Evolutionary conservation across 768 basidiomycete genomes (phyloP).

Genomic region (Lanmaoa pseudosensibilis): DNA sequence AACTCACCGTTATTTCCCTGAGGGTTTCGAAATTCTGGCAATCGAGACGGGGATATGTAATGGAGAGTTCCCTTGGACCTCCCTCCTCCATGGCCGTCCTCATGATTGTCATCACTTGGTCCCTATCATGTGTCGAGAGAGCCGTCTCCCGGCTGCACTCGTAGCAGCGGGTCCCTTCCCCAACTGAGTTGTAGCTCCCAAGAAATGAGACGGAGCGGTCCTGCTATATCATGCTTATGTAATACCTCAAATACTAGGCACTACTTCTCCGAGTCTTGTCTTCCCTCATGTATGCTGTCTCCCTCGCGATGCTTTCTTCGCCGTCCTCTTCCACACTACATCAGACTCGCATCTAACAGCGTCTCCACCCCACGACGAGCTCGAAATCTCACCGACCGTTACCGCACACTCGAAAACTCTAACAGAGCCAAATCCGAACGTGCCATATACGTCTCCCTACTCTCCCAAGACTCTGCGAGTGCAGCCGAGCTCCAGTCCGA

Average conservation of each 20-base stretch:
- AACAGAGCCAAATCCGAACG: constrained; percentile 45
- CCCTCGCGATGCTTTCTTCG: constrained; percentile 3
- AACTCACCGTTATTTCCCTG: too few species aligned
- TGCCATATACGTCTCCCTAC: constrained; percentile 30
- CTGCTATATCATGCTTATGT: background rate
- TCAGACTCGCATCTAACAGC: constrained; percentile 9
- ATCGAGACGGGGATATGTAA: too few species aligned
- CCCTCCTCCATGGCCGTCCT: too few species aligned
- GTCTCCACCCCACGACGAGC: constrained; percentile 37
- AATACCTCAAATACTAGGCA: too few species aligned
- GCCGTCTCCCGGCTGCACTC: too few species aligned
- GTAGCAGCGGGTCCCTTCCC: too few species aligned
- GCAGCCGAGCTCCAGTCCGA: background rate
- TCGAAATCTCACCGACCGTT: constrained; percentile 60
- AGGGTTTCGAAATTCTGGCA: too few species aligned
- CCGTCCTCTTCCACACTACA: background rate
- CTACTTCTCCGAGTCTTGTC: background rate
- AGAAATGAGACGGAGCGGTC: too few species aligned
- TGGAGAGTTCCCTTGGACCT: too few species aligned
- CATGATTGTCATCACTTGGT: too few species aligned
- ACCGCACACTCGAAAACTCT: constrained; percentile 53
- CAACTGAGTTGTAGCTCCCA: too few species aligned
- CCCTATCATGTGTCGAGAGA: too few species aligned
- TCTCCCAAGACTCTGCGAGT: constrained; percentile 17
- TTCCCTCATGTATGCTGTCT: constrained; percentile 21